Evolutionary conservation across 768 basidiomycete species (phyloP).

Genomic region (Multifurca ochricompacta): DNA sequence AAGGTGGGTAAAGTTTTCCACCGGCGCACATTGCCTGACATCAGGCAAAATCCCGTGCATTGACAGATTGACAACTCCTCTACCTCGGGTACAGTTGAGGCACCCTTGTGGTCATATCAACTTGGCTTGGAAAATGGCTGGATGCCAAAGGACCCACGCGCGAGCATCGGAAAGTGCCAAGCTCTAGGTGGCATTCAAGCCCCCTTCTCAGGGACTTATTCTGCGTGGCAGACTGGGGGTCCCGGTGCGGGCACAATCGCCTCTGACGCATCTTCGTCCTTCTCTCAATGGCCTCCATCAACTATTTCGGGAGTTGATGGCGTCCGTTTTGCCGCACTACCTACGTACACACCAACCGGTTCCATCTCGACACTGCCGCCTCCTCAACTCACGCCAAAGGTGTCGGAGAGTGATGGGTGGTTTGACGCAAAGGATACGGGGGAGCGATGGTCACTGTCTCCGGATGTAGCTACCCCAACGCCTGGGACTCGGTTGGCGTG

Average conservation of each 20-base stretch:
- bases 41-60: constrained; percentile 4
- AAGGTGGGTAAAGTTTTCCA: constrained; percentile 35
- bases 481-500: constrained; percentile 34
- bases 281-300: constrained; percentile 52
- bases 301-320: constrained; percentile 39
- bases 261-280: constrained; percentile 34
- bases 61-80: constrained; percentile 52
- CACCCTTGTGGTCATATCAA: constrained; percentile 65
- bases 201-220: constrained; percentile 39
- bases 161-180: constrained; percentile 55
- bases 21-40: not conserved
- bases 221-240: constrained; percentile 64
- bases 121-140: constrained; percentile 67
- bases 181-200: constrained; percentile 37
- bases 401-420: constrained; percentile 47
- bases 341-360: constrained; percentile 60
- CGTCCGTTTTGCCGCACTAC: constrained; percentile 31
- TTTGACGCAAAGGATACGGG: constrained; percentile 41
- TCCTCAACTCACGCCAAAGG: constrained; percentile 42
- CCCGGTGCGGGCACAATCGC: constrained; percentile 43
- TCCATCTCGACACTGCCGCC: constrained; percentile 48
- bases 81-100: constrained; percentile 37
- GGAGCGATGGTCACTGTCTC: constrained; percentile 49
- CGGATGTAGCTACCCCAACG: constrained; percentile 58
- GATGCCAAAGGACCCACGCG: constrained; percentile 69